phyloP scores from a whole-genome alignment of 257 asterid genomes.

The Solanum infundibuliforme region DNA sequence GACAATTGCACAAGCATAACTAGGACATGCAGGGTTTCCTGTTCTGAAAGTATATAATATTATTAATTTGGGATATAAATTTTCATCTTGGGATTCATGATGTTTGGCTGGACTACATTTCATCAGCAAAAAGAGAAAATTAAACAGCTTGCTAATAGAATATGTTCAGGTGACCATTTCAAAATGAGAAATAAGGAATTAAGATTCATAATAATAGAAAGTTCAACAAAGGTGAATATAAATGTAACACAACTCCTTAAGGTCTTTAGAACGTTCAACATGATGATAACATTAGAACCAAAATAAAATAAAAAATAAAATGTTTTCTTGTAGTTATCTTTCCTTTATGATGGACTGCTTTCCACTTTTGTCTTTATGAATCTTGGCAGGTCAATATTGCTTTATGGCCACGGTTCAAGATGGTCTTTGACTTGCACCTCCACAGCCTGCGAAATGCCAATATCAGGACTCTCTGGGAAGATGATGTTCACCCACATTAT shows the following conservation, averaged over 20 bases:
- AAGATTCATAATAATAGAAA: background rate
- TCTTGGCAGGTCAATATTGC: conserved; percentile 80
- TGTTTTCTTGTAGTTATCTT: background rate
- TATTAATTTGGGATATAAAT: background rate
- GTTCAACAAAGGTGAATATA: background rate
- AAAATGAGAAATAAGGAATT: background rate
- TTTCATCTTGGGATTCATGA: background rate
- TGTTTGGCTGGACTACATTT: background rate
- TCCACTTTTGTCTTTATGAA: background rate
- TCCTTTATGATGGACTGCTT: background rate
- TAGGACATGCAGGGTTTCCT: background rate
- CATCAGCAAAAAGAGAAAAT: background rate
- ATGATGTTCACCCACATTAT: conserved; percentile 97
- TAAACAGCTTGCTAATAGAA: background rate
- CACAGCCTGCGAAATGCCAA: conserved; percentile 83
- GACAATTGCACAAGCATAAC: background rate
- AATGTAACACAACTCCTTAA: background rate
- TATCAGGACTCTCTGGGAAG: conserved; percentile 85
- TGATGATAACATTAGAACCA: background rate
- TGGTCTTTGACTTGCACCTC: conserved; percentile 98
- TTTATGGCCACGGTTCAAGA: conserved; percentile 97
- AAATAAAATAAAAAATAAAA: background rate
- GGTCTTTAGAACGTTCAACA: background rate
- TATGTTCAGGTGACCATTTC: background rate
- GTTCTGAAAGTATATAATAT: background rate